Percentiles rank a stretch among this genome's conserved stretches.
Evolutionary conservation across 2,329 filamentous ascomycete species (phyloP).

Genomic region (Microsporum ferrugineum): DNA sequence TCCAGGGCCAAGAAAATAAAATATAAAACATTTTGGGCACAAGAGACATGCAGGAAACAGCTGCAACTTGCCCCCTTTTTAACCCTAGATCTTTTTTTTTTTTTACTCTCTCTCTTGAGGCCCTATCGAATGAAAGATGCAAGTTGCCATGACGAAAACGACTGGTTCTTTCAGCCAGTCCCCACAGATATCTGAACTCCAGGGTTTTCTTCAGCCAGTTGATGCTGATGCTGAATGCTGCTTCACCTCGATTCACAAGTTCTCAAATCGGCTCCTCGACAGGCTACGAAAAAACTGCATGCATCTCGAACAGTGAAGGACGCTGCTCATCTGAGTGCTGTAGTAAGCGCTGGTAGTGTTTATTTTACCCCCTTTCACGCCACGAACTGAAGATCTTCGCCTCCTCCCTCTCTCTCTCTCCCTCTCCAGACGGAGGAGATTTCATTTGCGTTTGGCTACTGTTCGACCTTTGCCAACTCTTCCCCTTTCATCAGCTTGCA

Average conservation of each 20-base stretch:
- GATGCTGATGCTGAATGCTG: background rate
- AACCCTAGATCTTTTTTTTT: background rate
- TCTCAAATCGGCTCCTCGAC: background rate
- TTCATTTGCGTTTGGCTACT: background rate
- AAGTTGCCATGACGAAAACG: slow-evolving; percentile 1
- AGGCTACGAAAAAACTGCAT: background rate
- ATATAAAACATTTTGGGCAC: background rate
- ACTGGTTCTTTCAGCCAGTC: background rate
- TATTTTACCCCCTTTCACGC: background rate
- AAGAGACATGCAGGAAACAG: background rate
- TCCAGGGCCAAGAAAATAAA: background rate
- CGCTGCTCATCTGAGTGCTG: background rate
- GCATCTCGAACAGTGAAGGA: background rate
- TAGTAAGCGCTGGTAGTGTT: background rate
- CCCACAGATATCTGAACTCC: background rate
- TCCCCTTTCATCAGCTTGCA: background rate
- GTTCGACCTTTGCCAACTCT: background rate
- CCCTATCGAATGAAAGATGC: background rate
- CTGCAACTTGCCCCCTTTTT: background rate
- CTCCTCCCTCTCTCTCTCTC: background rate
- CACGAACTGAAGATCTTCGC: background rate
- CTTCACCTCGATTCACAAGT: background rate
- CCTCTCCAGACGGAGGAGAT: background rate
- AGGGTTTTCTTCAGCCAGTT: background rate
- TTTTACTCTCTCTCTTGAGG: background rate